Conservation (phyloP, 2,329 filamentous ascomycete species). For the Pseudogymnoascus sp. region DNA sequence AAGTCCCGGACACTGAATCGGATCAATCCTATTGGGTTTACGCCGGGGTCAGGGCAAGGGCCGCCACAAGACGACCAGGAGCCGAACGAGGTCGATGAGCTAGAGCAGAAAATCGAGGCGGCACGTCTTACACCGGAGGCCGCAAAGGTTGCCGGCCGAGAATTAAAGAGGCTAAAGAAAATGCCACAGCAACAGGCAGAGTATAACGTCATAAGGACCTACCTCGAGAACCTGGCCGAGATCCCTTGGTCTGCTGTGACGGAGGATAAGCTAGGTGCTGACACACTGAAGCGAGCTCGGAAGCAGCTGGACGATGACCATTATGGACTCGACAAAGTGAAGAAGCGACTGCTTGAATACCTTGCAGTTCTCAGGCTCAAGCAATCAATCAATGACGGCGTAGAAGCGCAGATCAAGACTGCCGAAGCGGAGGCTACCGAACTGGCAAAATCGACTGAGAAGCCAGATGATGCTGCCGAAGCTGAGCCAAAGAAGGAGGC, state of each 20-base stretch:
- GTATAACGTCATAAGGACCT: constrained; percentile 87
- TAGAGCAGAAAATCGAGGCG: constrained; percentile 77
- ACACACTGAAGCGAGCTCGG: constrained; percentile 69
- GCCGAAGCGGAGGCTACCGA: constrained; percentile 39
- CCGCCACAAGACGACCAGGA: constrained; percentile 64
- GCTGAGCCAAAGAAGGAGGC: constrained; percentile 25
- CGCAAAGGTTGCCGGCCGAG: constrained; percentile 80
- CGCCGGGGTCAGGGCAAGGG: constrained; percentile 39
- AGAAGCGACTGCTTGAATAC: constrained; percentile 92
- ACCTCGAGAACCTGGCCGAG: constrained; percentile 86
- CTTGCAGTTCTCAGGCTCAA: constrained; percentile 93
- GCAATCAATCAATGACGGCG: constrained; percentile 75
- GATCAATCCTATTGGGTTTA: neutral
- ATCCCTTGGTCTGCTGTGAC: constrained; percentile 86
- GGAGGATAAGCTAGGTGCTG: constrained; percentile 73
- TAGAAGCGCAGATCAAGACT: constrained; percentile 68
- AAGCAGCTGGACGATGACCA: constrained; percentile 94
- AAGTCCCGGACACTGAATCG: constrained; percentile 25
- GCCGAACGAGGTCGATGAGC: constrained; percentile 79
- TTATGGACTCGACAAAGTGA: constrained; percentile 93
- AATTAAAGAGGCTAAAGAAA: constrained; percentile 79
- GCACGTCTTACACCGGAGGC: constrained; percentile 78
- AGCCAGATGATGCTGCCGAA: constrained; percentile 29
- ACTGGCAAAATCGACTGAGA: constrained; percentile 14
- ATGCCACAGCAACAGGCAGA: constrained; percentile 96